A percentile compares a stretch with the other conserved stretches of the same genome.
Evolutionary conservation across 331 rosid species (phyloP).

Genomic region (Malus hybrid): DNA sequence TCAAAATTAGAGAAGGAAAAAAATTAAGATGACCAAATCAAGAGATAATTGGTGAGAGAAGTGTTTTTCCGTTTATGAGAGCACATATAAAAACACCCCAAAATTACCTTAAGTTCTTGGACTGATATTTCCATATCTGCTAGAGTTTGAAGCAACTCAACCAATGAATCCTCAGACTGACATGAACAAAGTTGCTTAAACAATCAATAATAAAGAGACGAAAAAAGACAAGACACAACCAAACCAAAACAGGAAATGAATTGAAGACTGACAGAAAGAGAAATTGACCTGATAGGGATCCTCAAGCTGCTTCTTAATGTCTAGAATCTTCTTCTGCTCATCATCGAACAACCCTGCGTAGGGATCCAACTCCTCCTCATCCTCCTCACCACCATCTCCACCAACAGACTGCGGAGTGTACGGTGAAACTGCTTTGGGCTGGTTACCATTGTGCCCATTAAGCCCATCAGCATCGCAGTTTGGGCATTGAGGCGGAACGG

Average conservation of each 20-base stretch:
- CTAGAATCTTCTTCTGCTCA: slow-evolving; percentile 82
- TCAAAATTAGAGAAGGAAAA: neutral
- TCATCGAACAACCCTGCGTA: slow-evolving; percentile 76
- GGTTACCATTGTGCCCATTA: slow-evolving; percentile 18
- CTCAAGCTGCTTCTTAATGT: slow-evolving; percentile 79
- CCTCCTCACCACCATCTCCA: slow-evolving; percentile 30
- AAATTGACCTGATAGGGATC: slow-evolving; percentile 63
- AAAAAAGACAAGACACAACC: neutral
- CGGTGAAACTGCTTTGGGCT: slow-evolving; percentile 37
- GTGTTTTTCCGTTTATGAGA: neutral
- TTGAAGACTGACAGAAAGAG: neutral
- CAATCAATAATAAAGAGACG: neutral
- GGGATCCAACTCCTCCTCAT: slow-evolving; percentile 53
- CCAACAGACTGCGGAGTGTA: slow-evolving; percentile 59
- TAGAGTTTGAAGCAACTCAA: slow-evolving; percentile 80
- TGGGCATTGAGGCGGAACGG: slow-evolving; percentile 28
- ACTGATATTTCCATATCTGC: slow-evolving; percentile 97
- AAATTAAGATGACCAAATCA: neutral
- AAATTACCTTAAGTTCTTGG: slow-evolving; percentile 71
- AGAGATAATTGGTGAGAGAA: neutral
- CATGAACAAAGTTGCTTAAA: neutral
- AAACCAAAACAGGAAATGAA: neutral
- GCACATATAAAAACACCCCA: neutral
- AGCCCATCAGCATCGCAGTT: slow-evolving; percentile 32
- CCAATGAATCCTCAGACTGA: slow-evolving; percentile 73